Evolutionary conservation across 805 yeast genomes (phyloP).

Genomic region (Cyberlindnera sargentensis): DNA sequence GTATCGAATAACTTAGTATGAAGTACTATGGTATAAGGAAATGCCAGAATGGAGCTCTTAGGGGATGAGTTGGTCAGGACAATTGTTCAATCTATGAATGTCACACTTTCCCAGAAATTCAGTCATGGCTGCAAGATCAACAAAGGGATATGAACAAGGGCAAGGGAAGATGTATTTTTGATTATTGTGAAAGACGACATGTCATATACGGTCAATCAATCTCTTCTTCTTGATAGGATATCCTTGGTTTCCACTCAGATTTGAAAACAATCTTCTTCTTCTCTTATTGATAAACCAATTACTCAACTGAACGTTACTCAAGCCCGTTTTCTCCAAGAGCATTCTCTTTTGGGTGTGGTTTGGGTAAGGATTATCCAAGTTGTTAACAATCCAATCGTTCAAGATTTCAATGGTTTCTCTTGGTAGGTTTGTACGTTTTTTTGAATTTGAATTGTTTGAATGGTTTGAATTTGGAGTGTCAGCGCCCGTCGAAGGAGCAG

Average conservation of each 20-base stretch:
- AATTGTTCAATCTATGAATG: too few species aligned
- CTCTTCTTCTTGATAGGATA: conserved; percentile 27
- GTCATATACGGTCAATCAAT: conserved; percentile 21
- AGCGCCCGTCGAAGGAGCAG: conserved; percentile 5
- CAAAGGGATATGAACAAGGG: too few species aligned
- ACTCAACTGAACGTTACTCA: conserved; percentile 72
- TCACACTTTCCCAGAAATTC: too few species aligned
- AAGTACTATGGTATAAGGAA: too few species aligned
- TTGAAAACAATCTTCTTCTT: conserved; percentile 51
- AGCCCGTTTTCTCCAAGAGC: conserved; percentile 63
- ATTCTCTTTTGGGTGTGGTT: conserved; percentile 70
- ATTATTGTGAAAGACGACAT: neutral
- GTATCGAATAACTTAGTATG: too few species aligned
- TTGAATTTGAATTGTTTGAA: conserved; percentile 6
- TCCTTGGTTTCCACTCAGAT: conserved; percentile 25
- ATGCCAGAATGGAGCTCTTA: too few species aligned
- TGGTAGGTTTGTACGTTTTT: conserved; percentile 68
- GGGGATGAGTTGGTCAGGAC: too few species aligned
- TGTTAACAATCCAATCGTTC: conserved; percentile 67
- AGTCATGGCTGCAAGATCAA: too few species aligned
- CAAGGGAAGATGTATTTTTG: neutral
- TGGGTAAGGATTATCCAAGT: conserved; percentile 78
- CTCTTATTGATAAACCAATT: conserved; percentile 90
- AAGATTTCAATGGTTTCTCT: conserved; percentile 68
- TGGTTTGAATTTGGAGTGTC: conserved; percentile 3